Percentiles rank a stretch among this genome's conserved stretches.
phyloP scores from a whole-genome alignment of 78 protist species.

The Chrysochromulina parva region DNA sequence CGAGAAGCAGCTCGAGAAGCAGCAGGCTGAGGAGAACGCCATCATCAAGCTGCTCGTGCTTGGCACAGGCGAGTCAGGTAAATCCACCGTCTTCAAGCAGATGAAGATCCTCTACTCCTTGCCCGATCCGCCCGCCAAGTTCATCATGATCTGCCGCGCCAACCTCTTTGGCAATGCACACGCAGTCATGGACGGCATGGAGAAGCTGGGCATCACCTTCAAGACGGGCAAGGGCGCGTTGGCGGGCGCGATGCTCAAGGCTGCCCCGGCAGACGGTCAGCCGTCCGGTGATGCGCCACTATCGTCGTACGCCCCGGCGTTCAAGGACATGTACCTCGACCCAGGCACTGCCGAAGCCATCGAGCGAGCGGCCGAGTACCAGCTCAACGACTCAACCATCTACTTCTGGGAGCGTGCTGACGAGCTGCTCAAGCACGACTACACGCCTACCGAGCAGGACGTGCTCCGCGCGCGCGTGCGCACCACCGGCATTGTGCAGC shows the following conservation, averaged over 20 bases:
- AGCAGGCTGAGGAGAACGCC: not conserved
- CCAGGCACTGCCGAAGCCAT: constrained; percentile 59
- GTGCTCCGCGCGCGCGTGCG: constrained; percentile 76
- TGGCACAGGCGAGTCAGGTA: constrained; percentile 88
- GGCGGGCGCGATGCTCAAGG: not conserved
- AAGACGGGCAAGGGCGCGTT: not conserved
- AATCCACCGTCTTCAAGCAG: constrained; percentile 81
- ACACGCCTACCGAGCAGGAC: constrained; percentile 72
- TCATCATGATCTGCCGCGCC: not conserved
- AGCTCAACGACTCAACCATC: constrained; percentile 66
- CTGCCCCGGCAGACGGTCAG: not conserved
- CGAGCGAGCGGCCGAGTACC: constrained; percentile 47
- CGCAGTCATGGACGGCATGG: not conserved
- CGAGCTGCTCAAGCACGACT: constrained; percentile 57
- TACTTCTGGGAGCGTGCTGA: constrained; percentile 65
- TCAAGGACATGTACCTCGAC: constrained; percentile 53
- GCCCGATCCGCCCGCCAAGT: constrained; percentile 14
- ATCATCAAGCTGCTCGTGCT: not conserved
- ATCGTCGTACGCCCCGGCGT: not conserved
- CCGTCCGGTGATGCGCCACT: not conserved
- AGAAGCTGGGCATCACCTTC: not conserved
- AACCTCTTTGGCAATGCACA: not conserved
- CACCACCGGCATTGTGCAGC: constrained; percentile 83
- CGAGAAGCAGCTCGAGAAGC: not conserved
- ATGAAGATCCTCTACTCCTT: constrained; percentile 66